These are phyloP conservation scores for Pseudoneurospora amorphoporcata DNA, from an alignment of 495 filamentous ascomycete genomes.

Conservation along the genomic window DNA sequence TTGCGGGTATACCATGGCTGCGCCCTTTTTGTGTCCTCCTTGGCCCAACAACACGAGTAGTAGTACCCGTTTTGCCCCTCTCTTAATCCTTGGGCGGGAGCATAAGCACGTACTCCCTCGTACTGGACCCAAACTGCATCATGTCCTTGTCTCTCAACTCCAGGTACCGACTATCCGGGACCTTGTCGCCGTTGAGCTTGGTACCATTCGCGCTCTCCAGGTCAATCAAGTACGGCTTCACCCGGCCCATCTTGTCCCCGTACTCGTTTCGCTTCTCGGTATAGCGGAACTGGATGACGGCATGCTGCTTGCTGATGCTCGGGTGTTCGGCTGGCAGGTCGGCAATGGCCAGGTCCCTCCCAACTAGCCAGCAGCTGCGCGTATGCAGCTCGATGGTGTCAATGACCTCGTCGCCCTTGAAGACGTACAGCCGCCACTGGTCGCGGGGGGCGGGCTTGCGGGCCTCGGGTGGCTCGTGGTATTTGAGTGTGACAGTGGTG, in stretches of 20 bases:
- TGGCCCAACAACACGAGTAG: background rate
- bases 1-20: background rate
- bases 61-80: background rate
- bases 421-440: slow-evolving; percentile 84
- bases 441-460: slow-evolving; percentile 73
- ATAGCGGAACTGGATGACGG: slow-evolving; percentile 86
- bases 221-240: slow-evolving; percentile 88
- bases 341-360: slow-evolving; percentile 66
- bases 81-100: slow-evolving; percentile 40
- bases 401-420: slow-evolving; percentile 72
- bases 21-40: background rate
- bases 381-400: slow-evolving; percentile 66
- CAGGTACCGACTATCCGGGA: slow-evolving; percentile 68
- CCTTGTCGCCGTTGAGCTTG: slow-evolving; percentile 59
- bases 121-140: slow-evolving; percentile 75
- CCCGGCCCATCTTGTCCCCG: slow-evolving; percentile 68
- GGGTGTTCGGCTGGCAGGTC: slow-evolving; percentile 83
- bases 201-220: slow-evolving; percentile 92
- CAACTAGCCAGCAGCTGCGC: slow-evolving; percentile 84
- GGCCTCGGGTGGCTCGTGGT: slow-evolving; percentile 89
- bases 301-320: slow-evolving; percentile 89
- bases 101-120: slow-evolving; percentile 80
- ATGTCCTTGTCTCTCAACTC: slow-evolving; percentile 85
- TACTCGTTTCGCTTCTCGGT: slow-evolving; percentile 74
- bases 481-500: slow-evolving; percentile 70